Base-by-base conservation (phyloP, 257 asterid species). In the Ilex asprella region DNA sequence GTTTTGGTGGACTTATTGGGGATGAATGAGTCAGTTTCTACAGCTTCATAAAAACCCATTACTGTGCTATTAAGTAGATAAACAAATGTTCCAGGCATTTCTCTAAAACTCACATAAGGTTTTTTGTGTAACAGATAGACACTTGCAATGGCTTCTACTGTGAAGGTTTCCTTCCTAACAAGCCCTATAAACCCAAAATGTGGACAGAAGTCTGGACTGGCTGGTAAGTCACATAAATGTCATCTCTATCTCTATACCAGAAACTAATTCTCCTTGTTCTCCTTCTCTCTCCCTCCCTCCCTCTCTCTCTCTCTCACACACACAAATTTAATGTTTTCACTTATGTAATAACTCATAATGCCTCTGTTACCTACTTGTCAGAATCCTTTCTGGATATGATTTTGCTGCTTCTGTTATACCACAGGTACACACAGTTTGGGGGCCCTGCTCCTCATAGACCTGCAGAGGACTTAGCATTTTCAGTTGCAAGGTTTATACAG, bases 151-250 rank as follows among this genome's bases (percentile, higher is more conserved):
- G 94, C 12, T 91, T 86, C 82, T 91, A 91, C 75, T 91, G 97
- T 13, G 89, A 91, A 70, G 85, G 84, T 27, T 91, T 74, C 63
- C 75, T 49, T 44, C 98, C 98, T 1, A 86, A 81, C 67, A 88
- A 63, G 59, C 95, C 98, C 12, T 67, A 79, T 64, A 91, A 86
- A 16, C 98, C 98, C 2, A 91, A 91, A 70, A 91, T 91, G 98
- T 91, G 87, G 78, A 91, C 97, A 5, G 98, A 91, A 83, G 79
- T 63, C 57, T 91, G 96, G 98, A 86, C 89, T 61, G 95, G 97
- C 76, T 91, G 98, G 98, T 88, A 72, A 67, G 69, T 61, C n/a
- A 43, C 39, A 5, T 30, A 31, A 30, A 30, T 35, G 54, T 46
- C 35, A 52, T 31, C 47, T 41, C 41, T 35, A 52, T 31, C 47